Conservation (phyloP, 768 basidiomycete genomes). For the Agaricus subrufescens region DNA sequence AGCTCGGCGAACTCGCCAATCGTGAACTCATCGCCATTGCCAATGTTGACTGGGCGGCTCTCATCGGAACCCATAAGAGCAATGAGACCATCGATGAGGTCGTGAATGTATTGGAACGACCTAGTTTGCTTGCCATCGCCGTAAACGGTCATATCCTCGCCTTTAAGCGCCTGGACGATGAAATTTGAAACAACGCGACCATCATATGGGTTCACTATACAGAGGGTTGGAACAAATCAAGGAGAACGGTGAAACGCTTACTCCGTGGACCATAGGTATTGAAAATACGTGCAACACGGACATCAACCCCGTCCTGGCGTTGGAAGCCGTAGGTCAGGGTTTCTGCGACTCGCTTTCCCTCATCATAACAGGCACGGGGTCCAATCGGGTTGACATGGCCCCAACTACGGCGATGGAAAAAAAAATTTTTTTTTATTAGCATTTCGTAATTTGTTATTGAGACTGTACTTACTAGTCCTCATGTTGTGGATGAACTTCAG, state of each 20-base stretch:
- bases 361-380: slow-evolving; percentile 98
- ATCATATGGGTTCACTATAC: slow-evolving; percentile 88
- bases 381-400: slow-evolving; percentile 99
- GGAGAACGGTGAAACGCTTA: slow-evolving; percentile 30
- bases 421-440: slow-evolving; percentile 9
- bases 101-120: slow-evolving; percentile 98
- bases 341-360: slow-evolving; percentile 98
- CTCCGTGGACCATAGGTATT: slow-evolving; percentile 91
- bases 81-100: slow-evolving; percentile 91
- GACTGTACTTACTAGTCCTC: slow-evolving; percentile 79
- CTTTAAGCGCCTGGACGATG: slow-evolving; percentile 94
- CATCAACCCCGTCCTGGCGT: slow-evolving; percentile 91
- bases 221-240: slow-evolving; percentile 13
- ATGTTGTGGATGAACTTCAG: slow-evolving; percentile 93
- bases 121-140: slow-evolving; percentile 92
- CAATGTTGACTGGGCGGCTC: slow-evolving; percentile 93
- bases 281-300: slow-evolving; percentile 97
- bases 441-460: neutral
- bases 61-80: slow-evolving; percentile 94
- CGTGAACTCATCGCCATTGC: slow-evolving; percentile 93
- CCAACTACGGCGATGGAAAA: slow-evolving; percentile 53
- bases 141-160: slow-evolving; percentile 96
- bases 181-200: slow-evolving; percentile 99
- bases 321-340: slow-evolving; percentile 96
- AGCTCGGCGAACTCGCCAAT: slow-evolving; percentile 92